A percentile compares a stretch with the other conserved stretches of the same genome.
Conservation (phyloP, 805 yeast species). For the Candida insectalens region DNA sequence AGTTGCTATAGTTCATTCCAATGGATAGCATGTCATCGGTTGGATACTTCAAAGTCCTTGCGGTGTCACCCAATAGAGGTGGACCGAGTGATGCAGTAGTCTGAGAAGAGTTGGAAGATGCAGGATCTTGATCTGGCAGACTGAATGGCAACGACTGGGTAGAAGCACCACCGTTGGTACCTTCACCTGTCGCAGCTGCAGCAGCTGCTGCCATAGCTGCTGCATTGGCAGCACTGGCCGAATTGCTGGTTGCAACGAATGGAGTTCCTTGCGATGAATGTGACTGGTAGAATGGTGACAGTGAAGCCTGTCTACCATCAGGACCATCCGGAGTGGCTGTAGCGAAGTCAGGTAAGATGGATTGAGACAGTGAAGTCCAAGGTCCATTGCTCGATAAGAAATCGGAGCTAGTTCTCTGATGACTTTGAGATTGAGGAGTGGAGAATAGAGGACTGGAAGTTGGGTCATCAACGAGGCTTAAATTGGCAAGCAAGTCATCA, state of each 20-base stretch:
- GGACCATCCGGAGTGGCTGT: background rate
- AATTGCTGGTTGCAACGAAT: background rate
- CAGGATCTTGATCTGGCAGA: background rate
- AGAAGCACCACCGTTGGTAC: background rate
- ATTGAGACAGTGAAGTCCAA: background rate
- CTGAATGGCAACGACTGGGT: background rate
- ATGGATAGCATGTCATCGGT: slow-evolving; percentile 1
- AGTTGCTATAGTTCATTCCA: background rate
- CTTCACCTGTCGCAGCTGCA: background rate
- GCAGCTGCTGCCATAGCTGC: background rate
- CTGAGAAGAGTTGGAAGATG: no score
- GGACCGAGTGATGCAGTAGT: background rate
- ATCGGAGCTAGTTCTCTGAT: background rate
- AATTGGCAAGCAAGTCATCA: slow-evolving; percentile 3
- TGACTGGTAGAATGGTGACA: background rate
- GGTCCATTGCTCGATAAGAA: no score
- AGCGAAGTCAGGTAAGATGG: no score
- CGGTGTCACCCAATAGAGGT: background rate
- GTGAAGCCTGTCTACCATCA: background rate
- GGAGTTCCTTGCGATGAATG: background rate
- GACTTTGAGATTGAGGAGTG: background rate
- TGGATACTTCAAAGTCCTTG: background rate
- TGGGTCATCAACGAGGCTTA: slow-evolving; percentile 1
- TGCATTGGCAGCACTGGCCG: background rate
- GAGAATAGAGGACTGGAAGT: background rate